Evolutionary conservation across 2,329 filamentous ascomycete species (phyloP).

Genomic region (Boeremia exigua): DNA sequence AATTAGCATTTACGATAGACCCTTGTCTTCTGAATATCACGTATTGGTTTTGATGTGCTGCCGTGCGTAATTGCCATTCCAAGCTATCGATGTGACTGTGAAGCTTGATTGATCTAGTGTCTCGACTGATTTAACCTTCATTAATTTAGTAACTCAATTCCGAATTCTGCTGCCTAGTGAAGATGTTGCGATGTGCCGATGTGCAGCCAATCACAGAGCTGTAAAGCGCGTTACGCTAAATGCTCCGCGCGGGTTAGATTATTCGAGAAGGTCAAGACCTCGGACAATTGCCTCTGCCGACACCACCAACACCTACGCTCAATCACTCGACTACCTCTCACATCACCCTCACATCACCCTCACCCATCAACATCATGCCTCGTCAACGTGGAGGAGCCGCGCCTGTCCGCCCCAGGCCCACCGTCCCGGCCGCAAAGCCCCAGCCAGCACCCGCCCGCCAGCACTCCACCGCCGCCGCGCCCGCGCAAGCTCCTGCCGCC

Average conservation of each 20-base stretch:
- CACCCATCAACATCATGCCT: constrained; percentile 47
- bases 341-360: too few species aligned
- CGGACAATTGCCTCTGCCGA: constrained; percentile 24
- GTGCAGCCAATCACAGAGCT: constrained; percentile 5
- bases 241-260: constrained; percentile 19
- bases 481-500: constrained; percentile 53
- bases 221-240: too few species aligned
- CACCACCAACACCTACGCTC: constrained; percentile 10
- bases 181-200: too few species aligned
- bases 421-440: constrained; percentile 49
- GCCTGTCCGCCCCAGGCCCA: constrained; percentile 50
- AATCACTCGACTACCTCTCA: too few species aligned
- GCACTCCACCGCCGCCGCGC: constrained; percentile 68
- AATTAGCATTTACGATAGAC: constrained; percentile 40
- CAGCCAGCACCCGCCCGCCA: constrained; percentile 60
- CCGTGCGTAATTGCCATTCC: too few species aligned
- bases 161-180: background rate
- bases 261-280: constrained; percentile 37
- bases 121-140: too few species aligned
- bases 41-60: constrained; percentile 12
- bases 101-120: too few species aligned
- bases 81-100: background rate
- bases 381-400: constrained; percentile 57
- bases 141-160: too few species aligned
- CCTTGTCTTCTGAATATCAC: constrained; percentile 31